These are phyloP conservation scores for Melastoma malabathricum DNA, from an alignment of 345 rosid genomes.

Conservation along the genomic window DNA sequence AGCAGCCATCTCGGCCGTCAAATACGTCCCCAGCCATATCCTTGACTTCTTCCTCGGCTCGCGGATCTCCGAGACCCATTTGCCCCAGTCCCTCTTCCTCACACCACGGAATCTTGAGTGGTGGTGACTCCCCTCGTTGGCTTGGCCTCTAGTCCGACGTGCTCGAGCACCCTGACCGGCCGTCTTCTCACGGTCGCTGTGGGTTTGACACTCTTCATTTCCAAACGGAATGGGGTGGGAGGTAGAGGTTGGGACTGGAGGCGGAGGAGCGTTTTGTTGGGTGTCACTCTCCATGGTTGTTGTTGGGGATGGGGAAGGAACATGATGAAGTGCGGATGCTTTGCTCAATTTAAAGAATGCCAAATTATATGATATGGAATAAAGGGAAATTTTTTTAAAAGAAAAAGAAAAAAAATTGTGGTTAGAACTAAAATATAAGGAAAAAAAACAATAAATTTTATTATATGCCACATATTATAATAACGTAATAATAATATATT, in stretches of 20 bases:
- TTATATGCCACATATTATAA: too few species aligned
- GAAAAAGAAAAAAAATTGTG: not conserved
- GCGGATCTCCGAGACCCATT: constrained; percentile 89
- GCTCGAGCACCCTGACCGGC: not conserved
- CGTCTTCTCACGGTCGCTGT: not conserved
- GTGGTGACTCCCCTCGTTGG: constrained; percentile 6
- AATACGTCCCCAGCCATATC: constrained; percentile 83
- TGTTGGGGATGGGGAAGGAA: constrained; percentile 31
- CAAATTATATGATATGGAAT: not conserved
- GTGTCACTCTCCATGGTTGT: constrained; percentile 29
- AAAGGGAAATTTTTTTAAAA: not conserved
- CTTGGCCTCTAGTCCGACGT: constrained; percentile 1
- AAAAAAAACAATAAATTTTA: not conserved
- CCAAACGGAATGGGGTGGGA: not conserved
- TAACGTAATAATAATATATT: too few species aligned
- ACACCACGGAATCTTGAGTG: constrained; percentile 62
- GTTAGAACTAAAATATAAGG: too few species aligned
- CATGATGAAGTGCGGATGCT: constrained; percentile 4
- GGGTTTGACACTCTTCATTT: not conserved
- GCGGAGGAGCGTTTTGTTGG: constrained; percentile 7
- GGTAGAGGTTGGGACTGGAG: constrained; percentile 4
- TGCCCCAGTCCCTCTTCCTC: constrained; percentile 87
- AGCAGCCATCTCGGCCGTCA: constrained; percentile 87
- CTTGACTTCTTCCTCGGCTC: constrained; percentile 87
- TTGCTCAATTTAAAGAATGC: constrained; percentile 6